Percentiles rank a stretch among this genome's conserved stretches.
These are phyloP conservation scores for Botrytis paeoniae DNA, from an alignment of 2,329 filamentous ascomycete species.

Conservation along the genomic window DNA sequence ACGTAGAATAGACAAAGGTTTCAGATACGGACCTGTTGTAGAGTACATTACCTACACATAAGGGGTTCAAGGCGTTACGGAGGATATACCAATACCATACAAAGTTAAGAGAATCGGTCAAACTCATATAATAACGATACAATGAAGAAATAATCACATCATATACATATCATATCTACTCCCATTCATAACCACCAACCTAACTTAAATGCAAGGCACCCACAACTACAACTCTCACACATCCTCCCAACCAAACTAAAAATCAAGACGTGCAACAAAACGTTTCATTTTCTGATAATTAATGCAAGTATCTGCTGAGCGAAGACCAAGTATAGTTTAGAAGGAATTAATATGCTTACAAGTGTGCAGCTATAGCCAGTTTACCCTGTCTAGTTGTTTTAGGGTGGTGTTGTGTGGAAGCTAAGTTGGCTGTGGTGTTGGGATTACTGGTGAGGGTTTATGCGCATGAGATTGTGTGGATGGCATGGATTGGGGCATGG, in stretches of 20 bases:
- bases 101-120: neutral
- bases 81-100: neutral
- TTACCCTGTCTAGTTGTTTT: slow-evolving; percentile 1
- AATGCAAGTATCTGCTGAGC: neutral
- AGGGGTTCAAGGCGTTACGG: neutral
- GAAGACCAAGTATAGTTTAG: neutral
- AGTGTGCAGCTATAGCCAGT: neutral
- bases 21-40: neutral
- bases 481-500: neutral
- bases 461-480: slow-evolving; percentile 6
- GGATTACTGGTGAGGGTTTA: neutral
- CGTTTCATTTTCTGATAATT: neutral
- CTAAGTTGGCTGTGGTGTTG: neutral
- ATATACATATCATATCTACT: neutral
- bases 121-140: neutral
- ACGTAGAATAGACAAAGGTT: slow-evolving; percentile 16
- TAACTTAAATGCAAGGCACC: neutral
- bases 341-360: neutral
- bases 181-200: neutral
- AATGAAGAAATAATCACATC: neutral
- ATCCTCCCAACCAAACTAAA: slow-evolving; percentile 15
- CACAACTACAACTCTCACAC: slow-evolving; percentile 5
- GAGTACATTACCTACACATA: slow-evolving; percentile 2
- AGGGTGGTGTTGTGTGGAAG: neutral
- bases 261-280: slow-evolving; percentile 17